phyloP scores from a whole-genome alignment of 345 rosid species.

The Eucalyptus marginata region DNA sequence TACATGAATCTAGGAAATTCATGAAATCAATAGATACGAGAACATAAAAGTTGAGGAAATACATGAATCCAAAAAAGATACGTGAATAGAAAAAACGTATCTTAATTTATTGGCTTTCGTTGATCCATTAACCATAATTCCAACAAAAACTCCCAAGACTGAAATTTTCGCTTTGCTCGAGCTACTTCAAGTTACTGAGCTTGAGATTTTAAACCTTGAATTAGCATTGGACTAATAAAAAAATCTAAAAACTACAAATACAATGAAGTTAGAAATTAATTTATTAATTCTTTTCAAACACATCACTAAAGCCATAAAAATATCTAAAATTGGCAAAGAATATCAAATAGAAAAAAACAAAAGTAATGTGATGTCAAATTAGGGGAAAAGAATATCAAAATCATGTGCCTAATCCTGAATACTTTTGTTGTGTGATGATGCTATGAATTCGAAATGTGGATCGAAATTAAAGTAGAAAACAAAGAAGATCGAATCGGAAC shows the following conservation, averaged over 20 bases:
- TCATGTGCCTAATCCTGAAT: background rate
- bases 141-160: background rate
- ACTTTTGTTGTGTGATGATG: background rate
- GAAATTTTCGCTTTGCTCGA: background rate
- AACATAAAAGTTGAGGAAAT: too few relatives aligned
- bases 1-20: too few relatives aligned
- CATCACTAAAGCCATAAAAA: background rate
- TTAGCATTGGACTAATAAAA: background rate
- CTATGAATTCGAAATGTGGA: background rate
- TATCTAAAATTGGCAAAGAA: background rate
- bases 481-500: rapidly evolving
- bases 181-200: background rate
- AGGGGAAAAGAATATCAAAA: background rate
- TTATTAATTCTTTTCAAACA: background rate
- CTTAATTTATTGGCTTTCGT: too few relatives aligned
- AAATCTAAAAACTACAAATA: background rate
- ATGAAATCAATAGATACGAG: too few relatives aligned
- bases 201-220: background rate
- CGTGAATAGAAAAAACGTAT: too few relatives aligned
- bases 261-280: background rate
- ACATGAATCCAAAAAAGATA: too few relatives aligned
- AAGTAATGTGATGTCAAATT: background rate
- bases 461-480: background rate
- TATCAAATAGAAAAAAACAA: too few relatives aligned
- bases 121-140: too few relatives aligned